These are phyloP conservation scores for Stipa capillata DNA, from an alignment of 176 grass and related monocot species.

Conservation along the genomic window DNA sequence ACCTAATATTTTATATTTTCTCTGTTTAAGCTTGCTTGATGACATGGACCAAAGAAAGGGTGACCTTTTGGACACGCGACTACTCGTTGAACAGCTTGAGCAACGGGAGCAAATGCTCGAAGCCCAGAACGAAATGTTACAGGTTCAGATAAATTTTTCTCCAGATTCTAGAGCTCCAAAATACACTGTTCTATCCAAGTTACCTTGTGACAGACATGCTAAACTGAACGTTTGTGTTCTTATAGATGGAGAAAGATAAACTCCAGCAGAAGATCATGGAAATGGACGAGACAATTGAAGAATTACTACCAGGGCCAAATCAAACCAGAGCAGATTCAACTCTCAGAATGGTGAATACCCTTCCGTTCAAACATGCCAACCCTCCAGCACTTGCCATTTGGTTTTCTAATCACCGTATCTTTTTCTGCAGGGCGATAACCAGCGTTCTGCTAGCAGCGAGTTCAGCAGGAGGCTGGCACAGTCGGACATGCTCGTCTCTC, in stretches of 20 bases:
- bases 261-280: constrained; percentile 59
- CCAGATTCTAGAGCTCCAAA: background rate
- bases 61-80: constrained; percentile 27
- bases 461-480: constrained; percentile 64
- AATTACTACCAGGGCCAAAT: constrained; percentile 25
- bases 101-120: constrained; percentile 54
- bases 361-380: background rate
- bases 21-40: constrained; percentile 45
- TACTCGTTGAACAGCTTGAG: constrained; percentile 54
- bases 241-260: constrained; percentile 67
- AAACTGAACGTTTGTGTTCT: background rate
- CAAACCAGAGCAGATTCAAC: background rate
- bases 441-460: constrained; percentile 25
- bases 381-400: background rate
- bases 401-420: background rate
- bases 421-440: constrained; percentile 30
- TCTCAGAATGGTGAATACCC: constrained; percentile 10
- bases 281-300: constrained; percentile 49
- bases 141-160: constrained; percentile 25
- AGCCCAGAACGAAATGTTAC: constrained; percentile 50
- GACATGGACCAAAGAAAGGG: constrained; percentile 48
- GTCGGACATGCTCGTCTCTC: constrained; percentile 64
- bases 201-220: background rate
- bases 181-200: background rate
- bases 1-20: background rate